Evolutionary conservation across 345 rosid species (phyloP).

Genomic region (Euclidium syriacum): DNA sequence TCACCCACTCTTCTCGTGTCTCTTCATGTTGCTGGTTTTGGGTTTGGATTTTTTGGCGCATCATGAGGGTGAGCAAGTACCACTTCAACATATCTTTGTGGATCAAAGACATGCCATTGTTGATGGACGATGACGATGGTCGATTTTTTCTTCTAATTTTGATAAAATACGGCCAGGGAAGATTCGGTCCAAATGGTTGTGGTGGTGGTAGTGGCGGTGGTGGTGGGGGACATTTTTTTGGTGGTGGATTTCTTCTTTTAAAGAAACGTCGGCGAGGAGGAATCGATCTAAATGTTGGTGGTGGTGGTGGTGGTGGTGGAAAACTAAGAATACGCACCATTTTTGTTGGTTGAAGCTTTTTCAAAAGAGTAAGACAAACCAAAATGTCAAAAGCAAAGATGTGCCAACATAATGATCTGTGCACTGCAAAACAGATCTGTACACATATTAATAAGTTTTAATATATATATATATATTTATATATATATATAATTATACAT

Average conservation of each 20-base stretch:
- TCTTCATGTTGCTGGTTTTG: background rate
- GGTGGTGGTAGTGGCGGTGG: slow-evolving; percentile 16
- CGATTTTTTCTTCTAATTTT: background rate
- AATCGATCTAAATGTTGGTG: slow-evolving; percentile 24
- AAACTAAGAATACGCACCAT: slow-evolving; percentile 23
- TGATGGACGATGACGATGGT: no score
- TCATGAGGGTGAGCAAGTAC: slow-evolving; percentile 14
- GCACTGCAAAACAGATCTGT: background rate
- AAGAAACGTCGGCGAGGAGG: slow-evolving; percentile 3
- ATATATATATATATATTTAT: background rate
- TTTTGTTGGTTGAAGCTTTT: slow-evolving; percentile 1
- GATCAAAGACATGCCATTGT: no score
- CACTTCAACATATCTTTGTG: slow-evolving; percentile 12
- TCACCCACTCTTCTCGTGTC: slow-evolving; percentile 57
- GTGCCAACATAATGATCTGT: background rate
- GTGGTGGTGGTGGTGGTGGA: slow-evolving; percentile 20
- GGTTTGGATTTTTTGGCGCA: background rate
- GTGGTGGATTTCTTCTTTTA: background rate
- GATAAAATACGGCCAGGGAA: slow-evolving; percentile 10
- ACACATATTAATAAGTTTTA: background rate
- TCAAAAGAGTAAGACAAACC: background rate
- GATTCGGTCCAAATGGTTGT: slow-evolving; percentile 19
- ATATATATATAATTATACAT: slow-evolving; percentile 5
- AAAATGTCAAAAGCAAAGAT: slow-evolving; percentile 3
- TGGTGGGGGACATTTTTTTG: slow-evolving; percentile 5